Percentiles rank a stretch among this genome's conserved stretches.
phyloP scores from a whole-genome alignment of 2,329 filamentous ascomycete genomes.

The Cryoendolithus antarcticus region DNA sequence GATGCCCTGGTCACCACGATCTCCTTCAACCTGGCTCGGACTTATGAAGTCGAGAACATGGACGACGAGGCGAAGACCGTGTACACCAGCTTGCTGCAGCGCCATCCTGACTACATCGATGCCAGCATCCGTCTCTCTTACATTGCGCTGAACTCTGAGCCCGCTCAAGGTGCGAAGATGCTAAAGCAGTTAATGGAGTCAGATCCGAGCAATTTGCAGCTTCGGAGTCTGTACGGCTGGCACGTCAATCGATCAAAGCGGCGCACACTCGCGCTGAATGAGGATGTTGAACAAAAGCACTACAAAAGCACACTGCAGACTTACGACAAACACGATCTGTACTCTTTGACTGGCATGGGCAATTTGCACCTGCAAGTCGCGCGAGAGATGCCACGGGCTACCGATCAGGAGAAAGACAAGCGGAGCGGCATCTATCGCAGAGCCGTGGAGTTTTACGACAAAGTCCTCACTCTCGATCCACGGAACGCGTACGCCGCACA shows the following conservation, averaged over 20 bases:
- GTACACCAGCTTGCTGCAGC: conserved; percentile 72
- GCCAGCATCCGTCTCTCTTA: conserved; percentile 81
- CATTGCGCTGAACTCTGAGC: conserved; percentile 69
- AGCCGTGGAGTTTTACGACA: conserved; percentile 96
- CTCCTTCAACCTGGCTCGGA: conserved; percentile 88
- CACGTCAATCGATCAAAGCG: conserved; percentile 86
- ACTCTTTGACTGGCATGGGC: conserved; percentile 91
- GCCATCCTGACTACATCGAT: conserved; percentile 83
- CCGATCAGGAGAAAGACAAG: conserved; percentile 83
- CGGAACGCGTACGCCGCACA: conserved; percentile 95
- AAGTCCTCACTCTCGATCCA: conserved; percentile 85
- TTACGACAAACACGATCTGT: conserved; percentile 95
- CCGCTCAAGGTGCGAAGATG: conserved; percentile 72
- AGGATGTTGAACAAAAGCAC: conserved; percentile 84
- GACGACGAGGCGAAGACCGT: conserved; percentile 74
- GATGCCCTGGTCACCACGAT: conserved; percentile 92
- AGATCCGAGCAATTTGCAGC: conserved; percentile 75
- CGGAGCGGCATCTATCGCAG: conserved; percentile 76
- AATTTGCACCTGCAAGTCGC: conserved; percentile 83
- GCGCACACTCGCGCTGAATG: conserved; percentile 63
- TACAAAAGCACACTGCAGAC: conserved; percentile 93
- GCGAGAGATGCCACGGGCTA: conserved; percentile 85
- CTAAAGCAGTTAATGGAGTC: conserved; percentile 77
- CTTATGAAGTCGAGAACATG: conserved; percentile 76
- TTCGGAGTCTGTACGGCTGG: conserved; percentile 89